Evolutionary conservation across 306 rosid species (phyloP).

Genomic region (Gastrolobium bilobum): DNA sequence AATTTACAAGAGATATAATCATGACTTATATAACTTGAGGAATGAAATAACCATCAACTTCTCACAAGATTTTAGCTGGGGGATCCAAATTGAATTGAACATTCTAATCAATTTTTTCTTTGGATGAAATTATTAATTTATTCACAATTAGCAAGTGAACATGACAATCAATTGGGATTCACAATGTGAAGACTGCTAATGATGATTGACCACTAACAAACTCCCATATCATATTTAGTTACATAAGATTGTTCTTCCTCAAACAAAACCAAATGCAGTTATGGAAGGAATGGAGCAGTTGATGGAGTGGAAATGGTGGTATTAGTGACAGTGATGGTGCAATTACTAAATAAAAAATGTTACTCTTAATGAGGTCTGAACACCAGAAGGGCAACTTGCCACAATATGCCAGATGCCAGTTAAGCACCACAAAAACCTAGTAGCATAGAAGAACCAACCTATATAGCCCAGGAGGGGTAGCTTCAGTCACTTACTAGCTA

Average conservation of each 20-base stretch:
- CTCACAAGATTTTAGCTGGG: neutral
- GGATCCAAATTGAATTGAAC: conserved; percentile 17
- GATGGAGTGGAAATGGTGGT: conserved; percentile 7
- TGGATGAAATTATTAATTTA: neutral
- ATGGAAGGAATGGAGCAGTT: neutral
- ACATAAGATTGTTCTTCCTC: neutral
- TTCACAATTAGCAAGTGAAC: conserved; percentile 23
- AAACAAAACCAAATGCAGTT: neutral
- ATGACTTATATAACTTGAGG: conserved; percentile 20
- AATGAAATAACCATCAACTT: conserved; percentile 29
- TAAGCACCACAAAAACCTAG: conserved; percentile 11
- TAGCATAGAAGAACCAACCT: conserved; percentile 17
- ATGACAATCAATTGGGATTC: neutral
- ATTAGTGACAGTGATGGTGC: neutral
- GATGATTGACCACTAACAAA: conserved; percentile 7
- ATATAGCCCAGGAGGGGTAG: neutral
- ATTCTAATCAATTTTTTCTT: conserved; percentile 32
- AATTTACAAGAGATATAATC: neutral
- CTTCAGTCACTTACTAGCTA: neutral
- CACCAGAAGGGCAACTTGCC: conserved; percentile 17
- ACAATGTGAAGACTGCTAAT: conserved; percentile 7
- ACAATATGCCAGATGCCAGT: neutral
- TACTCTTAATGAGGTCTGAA: neutral
- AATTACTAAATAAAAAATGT: conserved; percentile 6
- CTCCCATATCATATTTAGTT: conserved; percentile 10